Percentiles rank a stretch among this genome's conserved stretches.
These are phyloP conservation scores for Tolypocladium endophyticum DNA, from an alignment of 2,329 filamentous ascomycete genomes.

Conservation along the genomic window DNA sequence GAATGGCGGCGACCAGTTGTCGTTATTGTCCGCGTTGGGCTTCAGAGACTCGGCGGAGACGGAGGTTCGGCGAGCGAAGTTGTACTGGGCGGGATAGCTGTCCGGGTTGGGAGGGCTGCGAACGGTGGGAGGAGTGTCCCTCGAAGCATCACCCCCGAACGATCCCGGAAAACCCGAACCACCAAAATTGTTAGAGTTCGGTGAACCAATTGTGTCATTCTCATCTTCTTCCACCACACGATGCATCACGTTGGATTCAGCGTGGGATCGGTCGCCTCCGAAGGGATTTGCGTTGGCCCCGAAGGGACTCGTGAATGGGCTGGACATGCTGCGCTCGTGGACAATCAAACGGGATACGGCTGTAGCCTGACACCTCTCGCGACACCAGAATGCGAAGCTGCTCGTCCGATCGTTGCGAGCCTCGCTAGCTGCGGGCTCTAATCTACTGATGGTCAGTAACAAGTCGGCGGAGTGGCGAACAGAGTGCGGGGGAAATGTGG, in stretches of 20 bases:
- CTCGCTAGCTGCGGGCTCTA: not conserved
- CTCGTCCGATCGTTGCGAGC: not conserved
- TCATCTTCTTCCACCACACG: conserved; percentile 75
- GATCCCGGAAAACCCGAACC: conserved; percentile 37
- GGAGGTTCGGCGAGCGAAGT: conserved; percentile 84
- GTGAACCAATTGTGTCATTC: conserved; percentile 59
- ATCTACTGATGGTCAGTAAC: not conserved
- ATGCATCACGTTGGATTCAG: conserved; percentile 28
- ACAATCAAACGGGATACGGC: not conserved
- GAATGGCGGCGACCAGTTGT: conserved; percentile 82
- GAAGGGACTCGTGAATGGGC: conserved; percentile 66
- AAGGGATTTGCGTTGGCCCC: conserved; percentile 64
- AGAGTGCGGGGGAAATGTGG: not conserved
- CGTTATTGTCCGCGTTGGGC: conserved; percentile 69
- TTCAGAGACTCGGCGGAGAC: conserved; percentile 96
- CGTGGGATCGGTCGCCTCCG: conserved; percentile 34
- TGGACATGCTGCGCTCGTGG: conserved; percentile 48
- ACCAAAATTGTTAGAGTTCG: conserved; percentile 18
- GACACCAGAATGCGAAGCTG: not conserved
- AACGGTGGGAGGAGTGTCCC: conserved; percentile 34
- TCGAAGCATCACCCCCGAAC: conserved; percentile 41
- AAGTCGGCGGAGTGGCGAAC: not conserved
- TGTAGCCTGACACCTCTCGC: not conserved
- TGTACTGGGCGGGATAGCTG: conserved; percentile 84
- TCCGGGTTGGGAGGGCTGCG: conserved; percentile 46